These are phyloP conservation scores for Nicotiana knightiana DNA, from an alignment of 257 asterid genomes.

Conservation along the genomic window DNA sequence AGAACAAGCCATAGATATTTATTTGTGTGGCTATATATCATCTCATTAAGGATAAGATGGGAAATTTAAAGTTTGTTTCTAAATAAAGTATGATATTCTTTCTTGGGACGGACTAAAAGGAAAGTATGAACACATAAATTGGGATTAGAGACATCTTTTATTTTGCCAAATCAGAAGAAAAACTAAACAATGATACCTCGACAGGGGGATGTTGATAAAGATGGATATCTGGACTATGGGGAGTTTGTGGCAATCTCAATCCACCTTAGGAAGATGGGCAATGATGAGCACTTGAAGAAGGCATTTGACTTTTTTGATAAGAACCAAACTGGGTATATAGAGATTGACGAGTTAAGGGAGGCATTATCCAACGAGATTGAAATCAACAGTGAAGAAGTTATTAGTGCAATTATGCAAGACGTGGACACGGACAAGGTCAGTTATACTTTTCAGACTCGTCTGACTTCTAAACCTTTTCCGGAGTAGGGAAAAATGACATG, in stretches of 20 bases:
- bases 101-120: no score
- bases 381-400: conserved; percentile 57
- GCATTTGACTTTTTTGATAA: conserved; percentile 77
- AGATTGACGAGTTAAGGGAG: conserved; percentile 73
- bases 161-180: background rate
- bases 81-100: no score
- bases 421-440: conserved; percentile 88
- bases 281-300: conserved; percentile 63
- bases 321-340: conserved; percentile 65
- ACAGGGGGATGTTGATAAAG: conserved; percentile 85
- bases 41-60: no score
- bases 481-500: background rate
- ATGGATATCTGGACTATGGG: conserved; percentile 67
- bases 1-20: no score
- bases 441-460: background rate
- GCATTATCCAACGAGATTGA: conserved; percentile 65
- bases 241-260: conserved; percentile 89
- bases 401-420: conserved; percentile 73
- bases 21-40: no score
- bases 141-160: background rate
- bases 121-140: no score
- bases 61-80: no score
- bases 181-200: background rate
- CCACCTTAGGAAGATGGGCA: conserved; percentile 66
- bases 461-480: background rate